These are phyloP conservation scores for Adiantum capillusveneris DNA, from an alignment of 75 land plant species.

Conservation along the genomic window DNA sequence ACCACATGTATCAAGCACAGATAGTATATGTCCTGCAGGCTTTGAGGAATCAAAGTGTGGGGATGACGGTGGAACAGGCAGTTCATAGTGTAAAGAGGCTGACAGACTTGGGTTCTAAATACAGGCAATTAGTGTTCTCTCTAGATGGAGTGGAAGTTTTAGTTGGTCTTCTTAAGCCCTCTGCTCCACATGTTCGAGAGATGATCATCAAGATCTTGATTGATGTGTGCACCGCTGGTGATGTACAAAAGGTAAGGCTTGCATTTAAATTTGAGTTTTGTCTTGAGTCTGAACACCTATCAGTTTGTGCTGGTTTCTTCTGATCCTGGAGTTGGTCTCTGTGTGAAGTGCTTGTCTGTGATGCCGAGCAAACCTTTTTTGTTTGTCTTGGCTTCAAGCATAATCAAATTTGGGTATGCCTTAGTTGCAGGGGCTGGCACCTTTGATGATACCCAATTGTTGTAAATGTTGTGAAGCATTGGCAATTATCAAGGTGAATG, in stretches of 20 bases:
- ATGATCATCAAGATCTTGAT: not conserved
- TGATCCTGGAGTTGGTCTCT: too few relatives aligned
- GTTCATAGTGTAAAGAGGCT: not conserved
- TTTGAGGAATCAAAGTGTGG: not conserved
- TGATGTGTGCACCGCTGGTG: not conserved
- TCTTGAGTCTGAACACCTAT: too few relatives aligned
- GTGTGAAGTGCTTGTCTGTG: too few relatives aligned
- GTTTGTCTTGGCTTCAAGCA: too few relatives aligned
- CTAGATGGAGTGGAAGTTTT: conserved; percentile 5
- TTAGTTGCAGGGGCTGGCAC: too few relatives aligned
- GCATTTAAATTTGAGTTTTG: too few relatives aligned
- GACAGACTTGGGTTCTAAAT: not conserved
- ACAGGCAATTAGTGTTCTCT: not conserved
- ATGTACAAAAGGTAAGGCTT: conserved; percentile 8
- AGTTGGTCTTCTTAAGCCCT: not conserved
- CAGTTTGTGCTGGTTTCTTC: too few relatives aligned
- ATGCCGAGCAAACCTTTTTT: too few relatives aligned
- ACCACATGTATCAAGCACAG: not conserved
- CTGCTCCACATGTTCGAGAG: not conserved
- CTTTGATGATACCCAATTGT: too few relatives aligned
- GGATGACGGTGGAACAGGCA: not conserved
- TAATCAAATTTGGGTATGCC: too few relatives aligned
- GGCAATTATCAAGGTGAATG: too few relatives aligned
- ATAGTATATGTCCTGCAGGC: not conserved
- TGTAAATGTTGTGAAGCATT: too few relatives aligned